These are phyloP conservation scores for Aspergillus tanneri DNA, from an alignment of 2,329 filamentous ascomycete species.

Conservation along the genomic window DNA sequence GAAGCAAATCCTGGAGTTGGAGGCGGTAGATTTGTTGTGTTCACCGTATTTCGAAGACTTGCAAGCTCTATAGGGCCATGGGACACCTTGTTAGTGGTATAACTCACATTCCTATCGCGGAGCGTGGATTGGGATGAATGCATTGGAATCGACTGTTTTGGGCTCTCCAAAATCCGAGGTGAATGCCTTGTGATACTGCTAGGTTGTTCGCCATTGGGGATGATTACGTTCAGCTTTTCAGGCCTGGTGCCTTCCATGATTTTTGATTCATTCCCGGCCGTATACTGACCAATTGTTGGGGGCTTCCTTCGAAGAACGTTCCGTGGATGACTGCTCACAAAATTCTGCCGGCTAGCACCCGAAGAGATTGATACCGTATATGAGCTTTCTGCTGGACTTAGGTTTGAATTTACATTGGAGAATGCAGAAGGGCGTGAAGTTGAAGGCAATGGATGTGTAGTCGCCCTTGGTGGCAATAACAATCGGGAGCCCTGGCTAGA, in stretches of 20 bases:
- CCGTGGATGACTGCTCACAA: slow-evolving; percentile 28
- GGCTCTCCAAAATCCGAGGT: slow-evolving; percentile 13
- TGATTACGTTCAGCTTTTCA: slow-evolving; percentile 34
- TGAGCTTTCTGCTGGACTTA: slow-evolving; percentile 5
- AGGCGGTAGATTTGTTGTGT: slow-evolving; percentile 38
- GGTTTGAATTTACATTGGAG: slow-evolving; percentile 6
- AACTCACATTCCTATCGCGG: slow-evolving; percentile 16
- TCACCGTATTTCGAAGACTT: slow-evolving; percentile 37
- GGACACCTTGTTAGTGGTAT: slow-evolving; percentile 16
- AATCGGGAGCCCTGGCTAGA: slow-evolving; percentile 26
- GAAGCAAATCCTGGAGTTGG: slow-evolving; percentile 40
- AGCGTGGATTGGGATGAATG: slow-evolving; percentile 17
- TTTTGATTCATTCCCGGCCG: slow-evolving; percentile 19
- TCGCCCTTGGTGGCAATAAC: slow-evolving; percentile 32
- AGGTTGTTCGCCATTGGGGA: slow-evolving; percentile 24
- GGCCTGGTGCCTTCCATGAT: slow-evolving; percentile 10
- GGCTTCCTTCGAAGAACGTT: slow-evolving; percentile 46
- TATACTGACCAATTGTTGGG: slow-evolving; percentile 41
- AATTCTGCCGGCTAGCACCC: slow-evolving; percentile 18
- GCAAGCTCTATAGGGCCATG: slow-evolving; percentile 39
- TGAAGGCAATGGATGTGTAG: slow-evolving; percentile 22
- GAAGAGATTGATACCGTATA: slow-evolving; percentile 14
- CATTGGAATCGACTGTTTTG: slow-evolving; percentile 11
- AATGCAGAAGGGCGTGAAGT: slow-evolving; percentile 6
- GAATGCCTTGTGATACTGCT: slow-evolving; percentile 17